Base-by-base conservation (phyloP, 208 protist species). In the Leishmania amazonensis region DNA sequence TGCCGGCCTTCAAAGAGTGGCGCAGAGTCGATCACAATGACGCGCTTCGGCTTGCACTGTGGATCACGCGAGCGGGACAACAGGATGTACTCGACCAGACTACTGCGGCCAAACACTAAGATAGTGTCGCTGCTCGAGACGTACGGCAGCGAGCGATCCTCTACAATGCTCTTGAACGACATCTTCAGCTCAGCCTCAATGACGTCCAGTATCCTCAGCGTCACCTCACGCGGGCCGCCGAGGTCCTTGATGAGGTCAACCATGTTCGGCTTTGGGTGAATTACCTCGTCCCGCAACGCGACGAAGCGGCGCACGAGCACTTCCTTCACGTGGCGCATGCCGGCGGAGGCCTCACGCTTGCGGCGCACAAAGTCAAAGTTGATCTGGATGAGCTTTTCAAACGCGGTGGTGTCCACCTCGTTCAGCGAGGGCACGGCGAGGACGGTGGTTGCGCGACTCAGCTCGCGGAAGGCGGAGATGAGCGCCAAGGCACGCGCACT, bases 1-100 rank as follows among this genome's bases (percentile, higher is more conserved):
- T 83, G 78, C 17, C 89, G 84, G 38, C 98, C 98, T 83, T 99
- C 98, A 57, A 95, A 93, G 45, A 98, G 88, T 15, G 99, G 99
- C n/a, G 95, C 89, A 1, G 93, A 94, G 78, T 99, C 99, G 11
- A 99, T 94, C 11, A 99, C 91, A 75, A 99, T 94, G 28, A 99
- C 96, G 42, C 80, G 83, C 74, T 89, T 89, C 74, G 90, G 89
- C 75, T 83, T 85, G 72, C 87, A 81, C 74, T 89, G 84, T 35
- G 85, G 78, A 60, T 84, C 73, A 71, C 81, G 77, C 1, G 88
- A 91, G 54, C 89, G 87, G 35, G 89, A 89, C 47, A 94, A 86
- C n/a, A 96, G 78, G 47, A 96, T 92, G 74, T 87, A 84, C 87
- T 96, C 91, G 15, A 96, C 88, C 2, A 88, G 83, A 83, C 89